Evolutionary conservation across 2,329 filamentous ascomycete genomes (phyloP).

Genomic region (Coniochaeta sp.): DNA sequence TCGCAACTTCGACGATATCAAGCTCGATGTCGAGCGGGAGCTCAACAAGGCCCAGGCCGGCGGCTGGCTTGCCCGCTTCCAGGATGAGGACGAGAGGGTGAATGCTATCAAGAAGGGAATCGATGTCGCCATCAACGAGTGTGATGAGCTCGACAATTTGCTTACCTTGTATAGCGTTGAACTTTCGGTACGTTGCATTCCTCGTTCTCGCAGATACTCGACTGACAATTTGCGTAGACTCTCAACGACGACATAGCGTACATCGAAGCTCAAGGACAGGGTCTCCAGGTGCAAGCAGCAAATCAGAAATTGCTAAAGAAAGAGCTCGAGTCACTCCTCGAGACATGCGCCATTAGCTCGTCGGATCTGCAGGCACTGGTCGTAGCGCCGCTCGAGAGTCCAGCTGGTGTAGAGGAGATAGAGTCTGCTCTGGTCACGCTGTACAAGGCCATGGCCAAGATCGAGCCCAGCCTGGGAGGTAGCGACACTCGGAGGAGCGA

Average conservation of each 20-base stretch:
- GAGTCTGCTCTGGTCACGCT: slow-evolving; percentile 72
- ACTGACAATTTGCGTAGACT: slow-evolving; percentile 50
- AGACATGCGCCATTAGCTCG: slow-evolving; percentile 81
- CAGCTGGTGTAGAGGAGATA: slow-evolving; percentile 66
- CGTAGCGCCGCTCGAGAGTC: slow-evolving; percentile 64
- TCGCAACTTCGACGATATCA: slow-evolving; percentile 72
- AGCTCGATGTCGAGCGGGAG: slow-evolving; percentile 77
- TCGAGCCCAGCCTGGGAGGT: slow-evolving; percentile 56
- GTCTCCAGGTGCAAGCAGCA: slow-evolving; percentile 91
- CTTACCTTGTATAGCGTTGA: slow-evolving; percentile 93
- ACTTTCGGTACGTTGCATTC: slow-evolving; percentile 61
- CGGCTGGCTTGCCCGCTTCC: slow-evolving; percentile 77
- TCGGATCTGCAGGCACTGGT: slow-evolving; percentile 68
- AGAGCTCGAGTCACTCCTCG: slow-evolving; percentile 81
- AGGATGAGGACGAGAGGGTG: slow-evolving; percentile 85
- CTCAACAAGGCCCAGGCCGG: slow-evolving; percentile 86
- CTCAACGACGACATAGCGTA: slow-evolving; percentile 93
- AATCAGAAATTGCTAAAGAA: slow-evolving; percentile 92
- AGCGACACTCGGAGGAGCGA: slow-evolving; percentile 39
- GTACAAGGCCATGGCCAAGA: slow-evolving; percentile 89
- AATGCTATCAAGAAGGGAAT: slow-evolving; percentile 80
- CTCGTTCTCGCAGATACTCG: neutral
- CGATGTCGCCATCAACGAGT: slow-evolving; percentile 86
- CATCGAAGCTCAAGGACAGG: slow-evolving; percentile 95
- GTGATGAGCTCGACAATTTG: slow-evolving; percentile 91